Evolutionary conservation across 371 early-diverging fungal species (phyloP).

Genomic region (Umbelopsis sp.): DNA sequence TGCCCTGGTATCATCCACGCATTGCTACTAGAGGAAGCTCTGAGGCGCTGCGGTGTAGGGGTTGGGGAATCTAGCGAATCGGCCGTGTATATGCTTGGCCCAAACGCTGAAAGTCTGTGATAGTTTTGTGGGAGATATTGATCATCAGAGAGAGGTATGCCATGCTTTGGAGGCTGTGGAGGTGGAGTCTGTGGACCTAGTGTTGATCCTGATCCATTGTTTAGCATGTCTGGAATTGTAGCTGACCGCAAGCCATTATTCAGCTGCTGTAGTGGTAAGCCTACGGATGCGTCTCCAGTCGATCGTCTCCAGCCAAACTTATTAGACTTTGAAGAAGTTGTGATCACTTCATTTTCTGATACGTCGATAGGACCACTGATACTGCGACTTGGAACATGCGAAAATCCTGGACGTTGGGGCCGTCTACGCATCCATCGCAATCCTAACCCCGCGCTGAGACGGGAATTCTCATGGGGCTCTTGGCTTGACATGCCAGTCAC

Average conservation of each 20-base stretch:
- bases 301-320: slow-evolving; percentile 5
- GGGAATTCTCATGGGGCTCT: slow-evolving; percentile 25
- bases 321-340: neutral
- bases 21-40: neutral
- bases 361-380: neutral
- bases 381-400: slow-evolving; percentile 4
- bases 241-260: neutral
- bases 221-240: neutral
- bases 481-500: slow-evolving; percentile 26
- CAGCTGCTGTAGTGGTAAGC: neutral
- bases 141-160: neutral
- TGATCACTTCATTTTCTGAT: neutral
- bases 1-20: neutral
- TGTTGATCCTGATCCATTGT: neutral
- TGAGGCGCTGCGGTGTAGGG: neutral
- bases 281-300: neutral
- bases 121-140: neutral
- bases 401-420: neutral
- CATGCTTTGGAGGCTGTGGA: slow-evolving; percentile 4
- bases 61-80: slow-evolving; percentile 2
- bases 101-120: neutral
- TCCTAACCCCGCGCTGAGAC: neutral
- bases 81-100: neutral
- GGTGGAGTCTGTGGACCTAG: neutral
- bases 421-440: slow-evolving; percentile 15